Percentiles rank a stretch among this genome's conserved stretches.
Evolutionary conservation across 2,329 filamentous ascomycete species (phyloP).

Genomic region (Curvularia sp.): DNA sequence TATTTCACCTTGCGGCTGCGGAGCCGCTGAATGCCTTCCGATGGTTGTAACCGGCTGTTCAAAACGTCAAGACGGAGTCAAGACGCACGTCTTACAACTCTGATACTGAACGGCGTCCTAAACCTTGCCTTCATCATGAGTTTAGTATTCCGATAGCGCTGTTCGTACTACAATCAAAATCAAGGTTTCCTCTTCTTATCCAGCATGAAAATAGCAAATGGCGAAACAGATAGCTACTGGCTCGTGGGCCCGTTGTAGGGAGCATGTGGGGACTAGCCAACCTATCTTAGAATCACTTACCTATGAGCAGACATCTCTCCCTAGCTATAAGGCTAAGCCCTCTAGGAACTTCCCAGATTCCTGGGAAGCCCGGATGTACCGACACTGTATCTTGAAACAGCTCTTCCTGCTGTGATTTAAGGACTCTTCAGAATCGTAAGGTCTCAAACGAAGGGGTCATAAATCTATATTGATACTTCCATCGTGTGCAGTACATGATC

Average conservation of each 20-base stretch:
- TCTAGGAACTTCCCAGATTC: not conserved
- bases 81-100: conserved; percentile 15
- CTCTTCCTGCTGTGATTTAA: not conserved
- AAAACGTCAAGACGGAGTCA: conserved; percentile 19
- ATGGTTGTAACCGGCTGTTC: conserved; percentile 2
- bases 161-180: conserved; percentile 13
- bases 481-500: not conserved
- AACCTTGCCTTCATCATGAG: not conserved
- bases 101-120: conserved; percentile 5
- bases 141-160: conserved; percentile 1
- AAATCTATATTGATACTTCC: not conserved
- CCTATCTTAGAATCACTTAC: not conserved
- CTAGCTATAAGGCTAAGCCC: not conserved
- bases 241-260: conserved; percentile 16
- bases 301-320: no score
- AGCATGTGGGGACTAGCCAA: conserved; percentile 12
- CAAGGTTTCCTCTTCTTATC: not conserved
- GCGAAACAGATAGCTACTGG: conserved; percentile 21
- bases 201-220: conserved; percentile 22
- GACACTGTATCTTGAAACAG: conserved; percentile 5
- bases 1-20: not conserved
- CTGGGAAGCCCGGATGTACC: not conserved
- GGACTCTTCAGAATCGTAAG: conserved; percentile 1
- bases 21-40: not conserved
- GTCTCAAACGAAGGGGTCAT: not conserved